Conservation (phyloP, 2,329 filamentous ascomycete species). For the Claviceps sp. region DNA sequence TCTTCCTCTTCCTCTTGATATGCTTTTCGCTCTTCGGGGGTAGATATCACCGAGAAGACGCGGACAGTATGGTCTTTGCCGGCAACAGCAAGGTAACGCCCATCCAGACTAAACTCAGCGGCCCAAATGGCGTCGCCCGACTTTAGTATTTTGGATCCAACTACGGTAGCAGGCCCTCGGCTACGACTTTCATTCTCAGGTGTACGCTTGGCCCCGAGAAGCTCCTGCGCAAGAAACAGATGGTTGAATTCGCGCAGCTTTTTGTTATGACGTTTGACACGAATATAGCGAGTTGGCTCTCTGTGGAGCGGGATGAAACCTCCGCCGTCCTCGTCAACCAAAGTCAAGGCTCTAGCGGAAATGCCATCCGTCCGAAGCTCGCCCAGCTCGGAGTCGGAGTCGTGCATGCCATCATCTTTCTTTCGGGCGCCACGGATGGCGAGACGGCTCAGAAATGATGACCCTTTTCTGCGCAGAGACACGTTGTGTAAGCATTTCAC, state of each 20-base stretch:
- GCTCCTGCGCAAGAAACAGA: constrained; percentile 82
- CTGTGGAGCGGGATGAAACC: constrained; percentile 80
- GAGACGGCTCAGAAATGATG: constrained; percentile 77
- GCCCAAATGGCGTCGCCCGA: constrained; percentile 72
- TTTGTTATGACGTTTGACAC: constrained; percentile 69
- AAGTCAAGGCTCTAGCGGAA: constrained; percentile 71
- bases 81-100: constrained; percentile 79
- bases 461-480: constrained; percentile 52
- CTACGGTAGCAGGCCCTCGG: constrained; percentile 21
- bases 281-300: constrained; percentile 82
- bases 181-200: constrained; percentile 15
- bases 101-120: constrained; percentile 83
- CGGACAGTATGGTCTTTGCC: constrained; percentile 78
- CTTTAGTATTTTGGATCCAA: constrained; percentile 27
- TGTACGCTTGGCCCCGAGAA: constrained; percentile 45
- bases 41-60: constrained; percentile 80
- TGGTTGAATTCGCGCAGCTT: constrained; percentile 70
- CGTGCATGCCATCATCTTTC: constrained; percentile 45
- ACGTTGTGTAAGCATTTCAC: constrained; percentile 6
- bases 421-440: constrained; percentile 62
- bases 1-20: constrained; percentile 50
- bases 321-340: constrained; percentile 50
- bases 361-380: constrained; percentile 61
- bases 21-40: constrained; percentile 59
- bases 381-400: constrained; percentile 58